Conservation (phyloP, 2,329 filamentous ascomycete species). For the Triangularia setosa region DNA sequence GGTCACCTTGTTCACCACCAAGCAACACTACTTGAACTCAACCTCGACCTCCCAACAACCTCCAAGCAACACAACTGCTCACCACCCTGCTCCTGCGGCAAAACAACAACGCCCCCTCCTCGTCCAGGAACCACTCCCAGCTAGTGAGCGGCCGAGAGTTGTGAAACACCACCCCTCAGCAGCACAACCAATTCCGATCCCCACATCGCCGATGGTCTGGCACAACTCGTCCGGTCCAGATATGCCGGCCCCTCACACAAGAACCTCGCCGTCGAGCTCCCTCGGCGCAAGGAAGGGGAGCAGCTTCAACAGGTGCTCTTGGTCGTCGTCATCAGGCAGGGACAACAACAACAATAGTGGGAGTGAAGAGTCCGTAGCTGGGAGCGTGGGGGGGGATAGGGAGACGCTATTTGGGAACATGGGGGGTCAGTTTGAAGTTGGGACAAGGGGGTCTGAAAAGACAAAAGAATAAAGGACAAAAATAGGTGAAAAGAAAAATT, state of each 20-base stretch:
- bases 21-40: background rate
- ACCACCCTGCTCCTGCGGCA: background rate
- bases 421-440: conserved; percentile 13
- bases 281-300: conserved; percentile 15
- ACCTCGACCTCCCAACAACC: background rate
- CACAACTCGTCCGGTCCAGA: conserved; percentile 5
- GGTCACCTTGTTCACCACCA: background rate
- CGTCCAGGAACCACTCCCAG: background rate
- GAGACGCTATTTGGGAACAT: conserved; percentile 9
- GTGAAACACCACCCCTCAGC: background rate
- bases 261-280: conserved; percentile 5
- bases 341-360: background rate
- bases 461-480: too few species aligned
- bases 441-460: background rate
- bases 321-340: background rate
- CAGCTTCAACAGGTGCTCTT: background rate
- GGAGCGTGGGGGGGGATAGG: background rate
- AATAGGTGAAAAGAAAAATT: background rate
- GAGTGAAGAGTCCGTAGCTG: background rate
- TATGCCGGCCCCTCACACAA: background rate
- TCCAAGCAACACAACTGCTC: background rate
- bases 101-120: background rate
- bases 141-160: background rate
- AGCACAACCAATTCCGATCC: background rate
- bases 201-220: conserved; percentile 8